Evolutionary conservation across 2,329 filamentous ascomycete genomes (phyloP).

Genomic region (Beauveria caledonica): DNA sequence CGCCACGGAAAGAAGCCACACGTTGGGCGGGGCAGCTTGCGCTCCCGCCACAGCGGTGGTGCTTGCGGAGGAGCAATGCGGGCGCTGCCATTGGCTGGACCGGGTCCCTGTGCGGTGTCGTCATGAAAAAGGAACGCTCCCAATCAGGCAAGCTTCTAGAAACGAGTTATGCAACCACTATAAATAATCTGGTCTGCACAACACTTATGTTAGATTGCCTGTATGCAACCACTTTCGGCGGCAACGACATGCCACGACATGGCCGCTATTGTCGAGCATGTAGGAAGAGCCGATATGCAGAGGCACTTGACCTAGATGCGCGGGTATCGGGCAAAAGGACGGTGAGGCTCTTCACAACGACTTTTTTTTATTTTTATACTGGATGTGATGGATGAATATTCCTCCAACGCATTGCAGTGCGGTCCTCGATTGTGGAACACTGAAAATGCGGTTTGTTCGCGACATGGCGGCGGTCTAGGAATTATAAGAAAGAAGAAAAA

Average conservation of each 20-base stretch:
- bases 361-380: neutral
- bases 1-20: conserved; percentile 2
- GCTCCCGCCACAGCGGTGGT: conserved; percentile 6
- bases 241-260: neutral
- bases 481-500: neutral
- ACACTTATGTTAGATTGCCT: neutral
- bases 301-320: neutral
- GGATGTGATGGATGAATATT: neutral
- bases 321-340: neutral
- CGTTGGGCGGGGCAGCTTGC: neutral
- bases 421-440: neutral
- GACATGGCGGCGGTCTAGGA: neutral
- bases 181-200: neutral
- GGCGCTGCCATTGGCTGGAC: neutral
- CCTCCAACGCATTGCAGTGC: neutral
- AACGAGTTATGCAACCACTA: conserved; percentile 11
- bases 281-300: neutral
- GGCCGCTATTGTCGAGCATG: neutral
- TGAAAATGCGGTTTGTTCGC: neutral
- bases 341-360: neutral
- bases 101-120: neutral
- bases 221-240: conserved; percentile 2
- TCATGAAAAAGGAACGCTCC: neutral
- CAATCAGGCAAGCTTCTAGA: conserved; percentile 6
- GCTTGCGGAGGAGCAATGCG: neutral